A percentile compares a stretch with the other conserved stretches of the same genome.
Conservation (phyloP, 768 basidiomycete species). For the Austroboletus festivus region DNA sequence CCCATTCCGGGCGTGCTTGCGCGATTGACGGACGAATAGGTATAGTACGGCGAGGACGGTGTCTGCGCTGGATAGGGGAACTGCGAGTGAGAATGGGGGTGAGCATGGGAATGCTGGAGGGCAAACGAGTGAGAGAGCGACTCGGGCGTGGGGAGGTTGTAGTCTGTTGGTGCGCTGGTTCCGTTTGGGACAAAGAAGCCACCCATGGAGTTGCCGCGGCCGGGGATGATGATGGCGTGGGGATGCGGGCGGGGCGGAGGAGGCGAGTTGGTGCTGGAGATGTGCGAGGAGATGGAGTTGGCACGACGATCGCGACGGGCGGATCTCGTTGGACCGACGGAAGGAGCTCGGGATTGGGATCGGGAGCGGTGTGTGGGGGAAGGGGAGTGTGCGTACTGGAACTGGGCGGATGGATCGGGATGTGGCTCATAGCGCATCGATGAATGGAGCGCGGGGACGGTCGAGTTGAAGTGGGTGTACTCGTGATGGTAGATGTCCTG, state of each 20-base stretch:
- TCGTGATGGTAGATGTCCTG: constrained; percentile 31
- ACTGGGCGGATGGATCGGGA: constrained; percentile 29
- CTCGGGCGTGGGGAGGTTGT: constrained; percentile 45
- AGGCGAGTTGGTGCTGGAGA: constrained; percentile 42
- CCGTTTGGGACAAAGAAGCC: constrained; percentile 32
- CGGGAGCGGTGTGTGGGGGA: constrained; percentile 43
- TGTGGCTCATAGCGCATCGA: constrained; percentile 50
- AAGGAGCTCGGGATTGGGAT: constrained; percentile 37
- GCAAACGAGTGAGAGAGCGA: constrained; percentile 30
- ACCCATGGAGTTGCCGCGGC: constrained; percentile 32
- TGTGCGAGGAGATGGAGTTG: constrained; percentile 55
- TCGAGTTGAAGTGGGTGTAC: constrained; percentile 45
- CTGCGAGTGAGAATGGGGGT: constrained; percentile 17
- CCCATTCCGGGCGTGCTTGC: constrained; percentile 19
- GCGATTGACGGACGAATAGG: constrained; percentile 18
- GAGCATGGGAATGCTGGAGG: constrained; percentile 32
- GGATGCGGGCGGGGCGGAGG: constrained; percentile 48
- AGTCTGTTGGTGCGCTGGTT: constrained; percentile 31
- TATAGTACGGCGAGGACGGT: constrained; percentile 31
- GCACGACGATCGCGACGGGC: constrained; percentile 50
- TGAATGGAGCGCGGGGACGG: constrained; percentile 50
- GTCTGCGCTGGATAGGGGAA: constrained; percentile 25
- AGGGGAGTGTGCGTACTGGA: constrained; percentile 25
- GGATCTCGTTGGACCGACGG: constrained; percentile 53
- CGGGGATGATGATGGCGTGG: constrained; percentile 71